Evolutionary conservation across 768 basidiomycete species (phyloP), one percentile per base, ranked within the genome.

Genomic region (Lentinula sp.): DNA sequence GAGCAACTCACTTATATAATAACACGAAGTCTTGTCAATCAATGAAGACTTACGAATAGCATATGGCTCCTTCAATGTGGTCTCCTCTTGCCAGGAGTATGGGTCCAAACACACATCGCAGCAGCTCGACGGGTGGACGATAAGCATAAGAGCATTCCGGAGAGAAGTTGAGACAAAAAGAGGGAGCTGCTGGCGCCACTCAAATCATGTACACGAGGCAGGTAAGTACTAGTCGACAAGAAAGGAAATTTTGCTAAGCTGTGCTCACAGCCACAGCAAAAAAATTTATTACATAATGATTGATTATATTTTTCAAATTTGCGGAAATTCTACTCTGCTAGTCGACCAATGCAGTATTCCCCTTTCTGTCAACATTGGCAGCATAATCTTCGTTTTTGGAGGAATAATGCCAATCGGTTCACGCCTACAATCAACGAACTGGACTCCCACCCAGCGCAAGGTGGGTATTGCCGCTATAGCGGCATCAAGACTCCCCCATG

Each of bases 31-130:
- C 57, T 48, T 23, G 32, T 39, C 48, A 36, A 62, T 57, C 9
- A 7, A 6, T 7, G 13, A 45, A 51, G 52, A 79, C 87, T 69
- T 68, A 89, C 88, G 81, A 63, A 91, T 90, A 12, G 83, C 86
- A 70, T 88, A 83, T 5, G 88, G 89, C 51, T 81, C 76, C 66
- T 79, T 79, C 35, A 52, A 3, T 23, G 23, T 52, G 10, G 59
- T n/a, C 72, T 76, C 45, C 69, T 67, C 45, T 62, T 68, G 0
- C 71, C 71, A 32, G 15, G 36, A 23, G 39, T 60, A 60, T 18
- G 48, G 55, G 36, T 60, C 59, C n/a, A 60, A 37, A 23, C 59
- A 60, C 33, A 60, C 59, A 49, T 60, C 59, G 37, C 59, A 60
- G 41, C 35, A 28, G 39, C 59, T 60, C n/a, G 48, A n/a, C 18